Evolutionary conservation across 768 basidiomycete genomes (phyloP), one percentile per base, ranked within the genome.

Genomic region (Omphalotus guepiniiformis): DNA sequence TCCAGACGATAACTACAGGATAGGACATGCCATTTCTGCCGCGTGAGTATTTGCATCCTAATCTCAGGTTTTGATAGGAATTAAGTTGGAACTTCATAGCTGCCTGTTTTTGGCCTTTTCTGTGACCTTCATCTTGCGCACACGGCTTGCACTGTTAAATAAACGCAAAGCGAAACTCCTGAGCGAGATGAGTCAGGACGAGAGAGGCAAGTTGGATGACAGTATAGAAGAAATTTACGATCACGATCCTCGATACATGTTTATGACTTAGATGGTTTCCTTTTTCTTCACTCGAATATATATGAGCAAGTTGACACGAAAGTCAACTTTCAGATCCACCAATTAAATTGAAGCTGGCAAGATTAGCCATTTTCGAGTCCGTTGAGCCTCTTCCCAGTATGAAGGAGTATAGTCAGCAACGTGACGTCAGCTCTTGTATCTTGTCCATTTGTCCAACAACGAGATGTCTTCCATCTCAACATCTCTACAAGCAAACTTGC

Each of bases 21-120:
- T 76, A 54, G 79, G 75, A 0, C 78, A 80, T 55, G 76, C 73
- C 1, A 76, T 80, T 30, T 66, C 76, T n/a, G 78, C 78, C 26
- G 76, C 63, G 76, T 79, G 58, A 40, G 3, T 26, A 27, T n/a
- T 39, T 18, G 16, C 21, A 22, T 23, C 21, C 16, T 48, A 34
- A 23, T 34, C 37, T 37, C 40, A 22, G 12, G 15, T 8, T 42
- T 22, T 11, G 21, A 28, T 22, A 35, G 28, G 13, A 18, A 37
- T 0, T 3, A 23, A 11, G 12, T 15, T 15, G 6, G 23, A 5
- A 5, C 11, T 41, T 3, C n/a, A n/a, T 39, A 79, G 77, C 9
- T 73, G 72, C 47, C 62, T 79, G 3, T 64, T 75, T 34, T 48
- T 74, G 7, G 68, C 73, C 2, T 71, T 75, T 50, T 47, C 67